Base-by-base conservation (phyloP, 495 filamentous ascomycete genomes). In the Hapsidospora chrysogenum region DNA sequence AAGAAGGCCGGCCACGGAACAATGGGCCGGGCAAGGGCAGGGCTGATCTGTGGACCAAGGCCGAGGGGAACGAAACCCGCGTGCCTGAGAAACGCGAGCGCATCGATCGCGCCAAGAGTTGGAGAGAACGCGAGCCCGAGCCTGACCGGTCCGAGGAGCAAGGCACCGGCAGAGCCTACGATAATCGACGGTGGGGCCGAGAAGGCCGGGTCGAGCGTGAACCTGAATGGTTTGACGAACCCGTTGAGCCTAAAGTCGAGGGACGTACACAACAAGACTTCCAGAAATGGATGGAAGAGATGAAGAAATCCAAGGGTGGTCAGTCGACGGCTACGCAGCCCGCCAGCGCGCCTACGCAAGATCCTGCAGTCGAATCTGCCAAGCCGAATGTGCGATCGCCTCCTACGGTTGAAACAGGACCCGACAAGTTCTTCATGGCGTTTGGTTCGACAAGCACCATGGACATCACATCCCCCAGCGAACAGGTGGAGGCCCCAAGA, bases 261-360 rank as follows among this genome's bases (percentile, higher is more conserved):
- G 73, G 64, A 13, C 81, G 80, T 48, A 92, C 80, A 8, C 77
- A 80, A 48, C 85, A 92, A 47, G 85, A 96, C 37, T 96, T 97
- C 52, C 78, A 94, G 55, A 78, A 78, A 40, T 97, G 92, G 74
- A 94, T 95, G 58, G 82, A 89, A 43, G 64, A 60, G 33, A 92
- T 92, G 86, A 93, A 87, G 52, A 74, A 76, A 18, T 57, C 52
- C 33, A 56, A 52, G 25, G 40, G 54, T 61, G 49, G 38, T 56
- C 46, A 34, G 43, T 44, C 49, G 48, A 25, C 53, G 52, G 19
- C 56, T 60, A 21, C 54, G 57, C 7, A 54, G 60, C 39, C 3
- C 16, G 35, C 42, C 54, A 48, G 21, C 47, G 46, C 42, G 30
- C 45, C 29, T 15, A 37, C 19, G 17, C 42, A 27, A 39, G 58